Evolutionary conservation across 345 rosid species (phyloP), one percentile per base, ranked within the genome.

Genomic region (Populus deltoides): DNA sequence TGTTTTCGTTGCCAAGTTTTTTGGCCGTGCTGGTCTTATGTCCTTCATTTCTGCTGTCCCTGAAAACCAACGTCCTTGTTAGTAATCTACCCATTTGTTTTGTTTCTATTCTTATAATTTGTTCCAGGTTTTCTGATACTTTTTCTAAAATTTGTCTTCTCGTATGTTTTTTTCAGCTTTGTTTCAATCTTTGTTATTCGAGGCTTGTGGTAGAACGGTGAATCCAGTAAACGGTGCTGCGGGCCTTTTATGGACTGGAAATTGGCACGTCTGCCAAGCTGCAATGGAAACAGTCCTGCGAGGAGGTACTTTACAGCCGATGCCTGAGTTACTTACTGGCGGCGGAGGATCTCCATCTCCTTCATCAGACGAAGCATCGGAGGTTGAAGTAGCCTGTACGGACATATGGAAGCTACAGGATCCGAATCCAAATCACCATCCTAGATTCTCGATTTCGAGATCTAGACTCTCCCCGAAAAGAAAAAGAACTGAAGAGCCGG

Each of bases 1-100:
- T 29, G 97, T 93, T 27, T 96, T 93, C 83, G 97, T 96, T 41
- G 98, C 99, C 80, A 96, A 93, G 85, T 93, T 96, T 82, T 96
- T 96, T 59, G 99, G 99, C 76, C 98, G 99, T 33, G 97, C 99
- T 74, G 98, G 98, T 29, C 91, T 96, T 24, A 90, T 93, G 97
- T 96, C 99, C 31, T 96, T 96, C 85, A 93, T 96, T 81, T 90
- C 99, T 68, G 90, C 94, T 79, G 99, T 96, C 35, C 97, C 97
- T 2, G 97, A 93, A 71, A 36, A 87, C 45, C 97, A 96, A 73
- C 94, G 99, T 43, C 93, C 99, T 20, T 92, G 99, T 96, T 66
- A 74, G 73, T 71, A 22, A 22, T 4, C 31, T 9, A 9, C 15
- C 35, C 36, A 22, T 24, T 49, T 9, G 15, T 7, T 6, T 35